Base-by-base conservation (phyloP, 352 stramenopile species). In the Detonula confervacea region DNA sequence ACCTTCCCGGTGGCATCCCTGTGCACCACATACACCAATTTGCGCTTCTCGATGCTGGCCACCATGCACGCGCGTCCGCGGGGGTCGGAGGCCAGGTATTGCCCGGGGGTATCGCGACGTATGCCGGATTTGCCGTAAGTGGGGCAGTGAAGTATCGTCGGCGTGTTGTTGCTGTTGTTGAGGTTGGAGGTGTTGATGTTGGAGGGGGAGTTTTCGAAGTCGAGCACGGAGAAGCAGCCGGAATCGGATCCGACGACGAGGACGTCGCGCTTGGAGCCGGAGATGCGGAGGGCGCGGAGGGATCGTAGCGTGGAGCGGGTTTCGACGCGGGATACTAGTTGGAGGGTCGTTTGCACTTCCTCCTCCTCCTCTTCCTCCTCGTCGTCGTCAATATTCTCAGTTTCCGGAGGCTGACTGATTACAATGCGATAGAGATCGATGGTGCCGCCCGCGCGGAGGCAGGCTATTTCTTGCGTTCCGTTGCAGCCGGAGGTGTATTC, bases 21-120 rank as follows among this genome's bases (percentile, higher is more conserved):
- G 61, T 87, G 74, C 88, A 99, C 95, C 22, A 99, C 96, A 87
- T 99, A 99, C 22, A 99, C 97, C 11, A 99, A 91, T 80, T 99
- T 99, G 80, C 99, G 96, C 87, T 99, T 99, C 91, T 99, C 98
- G 22, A 99, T 78, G 12, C 87, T 84, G 5, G 84, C 93, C 44
- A 99, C 93, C 91, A 99, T 97, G 18, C 99, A 91, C 18, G 97
- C 97, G 18, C 98, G 95, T 29, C 98, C 98, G 73, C 98, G 98
- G 20, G 98, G 98, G 83, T 99, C 98, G 6, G 90, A 92, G 0
- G 96, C 96, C 27, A 99, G 60, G 88, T 99, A 99, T 86, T 99
- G 96, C 0, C 98, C 98, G 0, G 98, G 97, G 14, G 98, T 98
- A 70, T 98, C 97, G 27, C 98, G 95, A 59, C 97, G 93, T 75